Evolutionary conservation across 2,329 filamentous ascomycete genomes (phyloP), one percentile per base, ranked within the genome.

Genomic region (Neonectria coccinea): DNA sequence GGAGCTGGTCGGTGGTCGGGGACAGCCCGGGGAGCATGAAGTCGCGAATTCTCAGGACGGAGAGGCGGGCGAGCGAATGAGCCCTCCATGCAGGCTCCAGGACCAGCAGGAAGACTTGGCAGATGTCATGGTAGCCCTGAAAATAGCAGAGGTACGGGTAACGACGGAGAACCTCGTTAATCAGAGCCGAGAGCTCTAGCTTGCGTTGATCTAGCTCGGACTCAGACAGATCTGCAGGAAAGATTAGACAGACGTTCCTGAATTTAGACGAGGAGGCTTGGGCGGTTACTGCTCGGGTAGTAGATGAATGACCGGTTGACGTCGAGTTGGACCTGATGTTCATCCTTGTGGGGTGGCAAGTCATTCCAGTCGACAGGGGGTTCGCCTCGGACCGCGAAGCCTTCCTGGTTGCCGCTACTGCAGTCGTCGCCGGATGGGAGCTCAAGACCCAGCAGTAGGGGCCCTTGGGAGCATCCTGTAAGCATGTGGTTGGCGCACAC

Each of bases 111-210:
- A 99, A 86, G 25, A 99, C 96, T 80, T 99, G 97, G 72, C 93
- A 96, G 74, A 99, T 98, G 81, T 99, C 96, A 79, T 99, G 96
- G 78, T 97, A 99, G 77, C 96, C 96, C 82, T 99, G 96, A 79
- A 99, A 99, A 81, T 99, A 99, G 82, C 90, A 93, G 39, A 99
- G 88, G 77, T 91, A 90, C 16, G 94, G 93, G 73, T 97, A 86
- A 36, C 87, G 87, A 57, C 97, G 91, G 50, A 99, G 86, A 14
- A 97, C 89, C 68, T 91, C 86, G 56, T 88, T 88, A 73, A 99
- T 98, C 55, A 99, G 85, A 67, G 88, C 82, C 8, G 90, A 95
- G 2, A 99, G 86, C 74, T 96, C 89, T 59, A 84, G 77, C 76
- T 96, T 97, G 75, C 92, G 91, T 47, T 79, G 78, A 51, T 88